Base-by-base conservation (phyloP, 2,329 filamentous ascomycete species). In the Trichoderma oligosporum region DNA sequence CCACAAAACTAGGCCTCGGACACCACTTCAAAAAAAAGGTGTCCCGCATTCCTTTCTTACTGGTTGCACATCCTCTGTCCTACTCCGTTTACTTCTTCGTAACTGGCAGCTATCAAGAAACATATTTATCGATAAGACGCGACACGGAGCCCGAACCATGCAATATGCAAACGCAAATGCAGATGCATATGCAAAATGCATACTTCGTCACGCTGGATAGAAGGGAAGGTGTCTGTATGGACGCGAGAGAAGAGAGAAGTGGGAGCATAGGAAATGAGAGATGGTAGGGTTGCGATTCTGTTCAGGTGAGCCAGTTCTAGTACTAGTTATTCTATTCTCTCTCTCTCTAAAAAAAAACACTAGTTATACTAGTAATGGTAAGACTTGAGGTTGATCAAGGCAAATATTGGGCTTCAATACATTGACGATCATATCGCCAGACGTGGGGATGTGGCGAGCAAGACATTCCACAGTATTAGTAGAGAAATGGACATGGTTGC, bases 41-140 rank as follows among this genome's bases (percentile, higher is more conserved):
- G 51, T 36, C 31, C 24, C 31, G 29, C 8, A 29, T 45, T 24
- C 4, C 20, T 11, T 22, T 29, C 41, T 16, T 29, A 55, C 41
- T 55, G 52, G 52, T 22, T 14, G 33, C 39, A 6, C 22, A 4
- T 31, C 4, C 7, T 24, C 27, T 11, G 11, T 31, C 27, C 27
- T 6, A 11, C 27, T 11, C 41, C 24, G 14, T 39, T 8, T 27
- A 29, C 39, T 35, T 55, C 20, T 9, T 27, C 41, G 22, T 38
- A 55, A 55, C 22, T 46, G 52, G 52, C 52, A 55, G 52, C 52
- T 55, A 24, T 41, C 24, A 20, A n/a, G 5, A 27, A 36, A 55
- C 51, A 36, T 29, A 54, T 45, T 20, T 55, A 55, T 55, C 52
- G 52, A 55, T 46, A 55, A 55, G 52, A 39, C 35, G 47, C 33